phyloP scores from a whole-genome alignment of 1,284 basidiomycete species.

The Microbotryomycetes sp. region DNA sequence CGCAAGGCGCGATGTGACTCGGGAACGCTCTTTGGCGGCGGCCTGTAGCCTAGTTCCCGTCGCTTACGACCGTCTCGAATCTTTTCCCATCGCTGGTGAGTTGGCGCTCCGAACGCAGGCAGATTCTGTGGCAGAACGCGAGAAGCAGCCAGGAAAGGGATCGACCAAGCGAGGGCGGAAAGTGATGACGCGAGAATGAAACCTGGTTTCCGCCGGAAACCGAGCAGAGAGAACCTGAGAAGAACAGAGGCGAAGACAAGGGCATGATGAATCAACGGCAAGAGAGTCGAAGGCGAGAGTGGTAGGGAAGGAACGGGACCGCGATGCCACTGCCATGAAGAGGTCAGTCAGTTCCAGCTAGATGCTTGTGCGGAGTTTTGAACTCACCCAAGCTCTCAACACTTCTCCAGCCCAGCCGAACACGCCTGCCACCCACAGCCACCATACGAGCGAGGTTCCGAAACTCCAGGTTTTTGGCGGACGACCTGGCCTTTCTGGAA shows the following conservation, averaged over 20 bases:
- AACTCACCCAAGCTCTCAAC: constrained; percentile 19
- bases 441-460: constrained; percentile 19
- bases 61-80: constrained; percentile 27
- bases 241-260: constrained; percentile 26
- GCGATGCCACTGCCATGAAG: constrained; percentile 11
- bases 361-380: neutral
- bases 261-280: constrained; percentile 28
- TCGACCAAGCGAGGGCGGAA: constrained; percentile 29
- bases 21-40: constrained; percentile 30
- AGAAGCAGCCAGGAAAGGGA: constrained; percentile 31
- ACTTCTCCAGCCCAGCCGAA: constrained; percentile 32
- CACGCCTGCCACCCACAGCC: constrained; percentile 28
- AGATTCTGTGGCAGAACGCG: constrained; percentile 31
- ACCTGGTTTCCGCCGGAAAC: constrained; percentile 15
- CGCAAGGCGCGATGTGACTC: constrained; percentile 26
- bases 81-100: constrained; percentile 26
- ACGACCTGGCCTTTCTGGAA: constrained; percentile 1
- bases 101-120: constrained; percentile 30
- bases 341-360: neutral
- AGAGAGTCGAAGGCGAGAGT: constrained; percentile 28
- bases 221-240: constrained; percentile 18
- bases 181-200: constrained; percentile 30
- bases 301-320: constrained; percentile 27
- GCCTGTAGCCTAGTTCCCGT: constrained; percentile 28
- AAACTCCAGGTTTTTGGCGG: constrained; percentile 23